Conservation (phyloP, 371 early-diverging fungal species). For the Saksenaea vasiformis region DNA sequence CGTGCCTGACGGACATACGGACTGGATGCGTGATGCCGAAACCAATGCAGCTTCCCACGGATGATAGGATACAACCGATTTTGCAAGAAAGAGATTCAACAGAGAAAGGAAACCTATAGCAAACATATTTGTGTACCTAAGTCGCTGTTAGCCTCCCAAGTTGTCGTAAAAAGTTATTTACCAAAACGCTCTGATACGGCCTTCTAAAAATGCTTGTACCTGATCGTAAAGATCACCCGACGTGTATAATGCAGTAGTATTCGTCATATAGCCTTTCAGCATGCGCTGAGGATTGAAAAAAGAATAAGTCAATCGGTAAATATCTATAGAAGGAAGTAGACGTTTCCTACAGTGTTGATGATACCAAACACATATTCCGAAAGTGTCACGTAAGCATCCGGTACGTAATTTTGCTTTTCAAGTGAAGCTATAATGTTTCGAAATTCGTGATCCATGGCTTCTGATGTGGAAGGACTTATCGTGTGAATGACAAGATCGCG, state of each 20-base stretch:
- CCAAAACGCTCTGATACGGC: conserved; percentile 25
- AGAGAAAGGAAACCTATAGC: conserved; percentile 32
- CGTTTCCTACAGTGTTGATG: conserved; percentile 25
- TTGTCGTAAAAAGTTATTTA: not conserved
- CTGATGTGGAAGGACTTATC: conserved; percentile 18
- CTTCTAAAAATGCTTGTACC: conserved; percentile 26
- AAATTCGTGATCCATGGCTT: conserved; percentile 25
- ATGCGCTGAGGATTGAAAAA: conserved; percentile 16
- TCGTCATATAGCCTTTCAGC: conserved; percentile 22
- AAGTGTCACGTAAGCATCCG: conserved; percentile 32
- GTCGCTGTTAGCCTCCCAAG: not conserved
- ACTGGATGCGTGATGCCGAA: conserved; percentile 5
- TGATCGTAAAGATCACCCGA: conserved; percentile 33
- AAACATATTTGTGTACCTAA: conserved; percentile 33
- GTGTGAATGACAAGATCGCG: conserved; percentile 20
- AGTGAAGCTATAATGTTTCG: conserved; percentile 8
- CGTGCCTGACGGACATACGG: conserved; percentile 22
- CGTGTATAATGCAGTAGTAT: conserved; percentile 22
- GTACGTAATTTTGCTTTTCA: conserved; percentile 13
- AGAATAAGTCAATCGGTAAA: not conserved
- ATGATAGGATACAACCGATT: conserved; percentile 12
- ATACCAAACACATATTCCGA: conserved; percentile 30
- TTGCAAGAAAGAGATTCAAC: conserved; percentile 22
- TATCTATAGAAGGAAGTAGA: not conserved
- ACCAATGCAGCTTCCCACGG: conserved; percentile 30